Base-by-base conservation (phyloP, 1,284 basidiomycete genomes). In the Melampsora abietis-canadensis region DNA sequence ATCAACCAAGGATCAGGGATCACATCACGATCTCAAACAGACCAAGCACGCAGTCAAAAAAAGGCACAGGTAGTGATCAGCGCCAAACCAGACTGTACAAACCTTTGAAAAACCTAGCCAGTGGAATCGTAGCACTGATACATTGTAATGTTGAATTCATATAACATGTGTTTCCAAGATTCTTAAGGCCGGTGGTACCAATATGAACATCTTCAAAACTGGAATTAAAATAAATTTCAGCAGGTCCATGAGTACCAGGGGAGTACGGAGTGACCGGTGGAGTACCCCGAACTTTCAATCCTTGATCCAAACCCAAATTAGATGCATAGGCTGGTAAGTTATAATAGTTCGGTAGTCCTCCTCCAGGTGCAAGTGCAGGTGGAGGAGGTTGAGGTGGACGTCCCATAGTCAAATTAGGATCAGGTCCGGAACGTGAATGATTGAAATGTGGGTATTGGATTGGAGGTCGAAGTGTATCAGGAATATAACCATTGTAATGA, bases 101-200 rank as follows among this genome's bases (percentile, higher is more conserved):
- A 92, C 92, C 87, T 54, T 88, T 90, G 81, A 98, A 96, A 83
- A 92, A 96, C 66, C 88, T 85, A 46, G 93, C 87, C 82, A 97
- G 93, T 0, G 94, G 94, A 15, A 90, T 87, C 0, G 94, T 94
- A 0, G 92, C 93, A 79, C 89, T 92, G 79, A 98, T 84, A 82
- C 95, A 98, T 83, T 98, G 95, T 27, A 98, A 87, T 4, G 94
- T 94, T 37, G 94, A 92, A 82, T 98, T 98, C 94, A 98, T 98
- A 82, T 98, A 98, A 82, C 95, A 98, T 0, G 96, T 98, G 82
- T 98, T 98, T 44, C 95, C 96, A 76, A 98, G 82, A 82, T 98
- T 98, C 86, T 93, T 94, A 81, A 98, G 82, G 2, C 95, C 95
- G 0, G 90, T 90, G 47, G 90, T 87, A 19, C 91, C 92, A 76